Evolutionary conservation across 1,284 basidiomycete genomes (phyloP), one percentile per base, ranked within the genome.

Genomic region (Cerrena zonata): DNA sequence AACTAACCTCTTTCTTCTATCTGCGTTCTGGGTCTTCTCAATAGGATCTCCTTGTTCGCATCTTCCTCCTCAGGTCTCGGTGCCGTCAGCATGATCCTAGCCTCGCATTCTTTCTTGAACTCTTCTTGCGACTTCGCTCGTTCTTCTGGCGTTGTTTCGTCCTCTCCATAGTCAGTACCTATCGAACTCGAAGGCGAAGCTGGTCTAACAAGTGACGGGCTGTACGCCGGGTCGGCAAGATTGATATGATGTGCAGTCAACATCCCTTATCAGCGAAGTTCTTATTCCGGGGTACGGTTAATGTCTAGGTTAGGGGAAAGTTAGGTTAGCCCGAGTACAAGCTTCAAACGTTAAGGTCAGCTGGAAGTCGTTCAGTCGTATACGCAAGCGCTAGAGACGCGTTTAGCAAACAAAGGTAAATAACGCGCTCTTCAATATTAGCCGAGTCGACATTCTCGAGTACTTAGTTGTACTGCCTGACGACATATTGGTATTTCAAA

Each of bases 171-270:
- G 5, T 75, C 69, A 25, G 84, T 86, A 47, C 82, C 84, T 39
- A 89, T 75, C 4, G 86, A 86, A 54, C 82, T 85, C 13, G 82
- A 77, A 18, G 86, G 86, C 2, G 86, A 88, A 1, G 84, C 75
- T 4, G 79, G 74, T 19, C 84, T 80, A 34, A 86, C 71, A 43
- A 86, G 74, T 7, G 84, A 83, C 4, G 80, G 73, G 18, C 79
- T 80, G 57, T 88, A 88, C 10, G 65, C 65, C 3, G 69, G 60
- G 45, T 71, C 68, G 24, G 61, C 62, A 11, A 63, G 62, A 44
- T 68, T 67, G n/a, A 69, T 61, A 55, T 65, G 61, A 13, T 62
- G 64, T 36, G 59, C 59, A n/a, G 48, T 43, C 25, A 59, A 60
- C 59, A 59, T 59, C 4, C 21, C 41, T n/a, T n/a, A n/a, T n/a